Percentiles rank a stretch among this genome's conserved stretches.
phyloP scores from a whole-genome alignment of 2,329 filamentous ascomycete genomes.

The Bisporella sp. region DNA sequence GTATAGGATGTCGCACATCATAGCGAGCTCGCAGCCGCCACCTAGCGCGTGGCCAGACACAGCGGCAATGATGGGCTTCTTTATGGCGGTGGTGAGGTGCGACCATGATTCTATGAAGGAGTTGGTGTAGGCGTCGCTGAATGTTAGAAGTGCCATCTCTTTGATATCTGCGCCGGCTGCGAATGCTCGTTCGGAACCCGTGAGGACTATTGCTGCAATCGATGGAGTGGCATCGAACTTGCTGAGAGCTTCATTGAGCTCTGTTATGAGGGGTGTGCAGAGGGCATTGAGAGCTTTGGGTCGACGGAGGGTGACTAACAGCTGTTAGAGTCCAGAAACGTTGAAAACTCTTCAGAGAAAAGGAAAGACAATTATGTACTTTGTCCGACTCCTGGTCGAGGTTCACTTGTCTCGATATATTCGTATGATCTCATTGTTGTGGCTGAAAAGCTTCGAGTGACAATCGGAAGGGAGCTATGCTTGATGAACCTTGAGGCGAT shows the following conservation, averaged over 20 bases:
- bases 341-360: not conserved
- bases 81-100: conserved; percentile 71
- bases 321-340: not conserved
- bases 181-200: conserved; percentile 84
- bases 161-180: conserved; percentile 98
- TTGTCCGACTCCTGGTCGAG: conserved; percentile 83
- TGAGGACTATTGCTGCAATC: conserved; percentile 74
- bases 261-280: conserved; percentile 80
- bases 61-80: conserved; percentile 90
- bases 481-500: conserved; percentile 24
- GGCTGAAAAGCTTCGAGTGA: conserved; percentile 21
- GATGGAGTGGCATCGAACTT: conserved; percentile 62
- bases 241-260: conserved; percentile 74
- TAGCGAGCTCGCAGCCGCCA: conserved; percentile 90
- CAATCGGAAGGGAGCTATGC: conserved; percentile 18
- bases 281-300: conserved; percentile 95
- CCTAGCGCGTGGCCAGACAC: conserved; percentile 93
- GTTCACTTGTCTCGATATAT: conserved; percentile 73
- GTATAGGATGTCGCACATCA: conserved; percentile 97
- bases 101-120: conserved; percentile 98
- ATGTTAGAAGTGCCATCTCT: conserved; percentile 92
- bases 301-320: conserved; percentile 79
- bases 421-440: conserved; percentile 53
- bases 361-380: conserved; percentile 43
- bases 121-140: conserved; percentile 76